Evolutionary conservation across 208 protist genomes (phyloP).

Genomic region (Trichomonas tenax): DNA sequence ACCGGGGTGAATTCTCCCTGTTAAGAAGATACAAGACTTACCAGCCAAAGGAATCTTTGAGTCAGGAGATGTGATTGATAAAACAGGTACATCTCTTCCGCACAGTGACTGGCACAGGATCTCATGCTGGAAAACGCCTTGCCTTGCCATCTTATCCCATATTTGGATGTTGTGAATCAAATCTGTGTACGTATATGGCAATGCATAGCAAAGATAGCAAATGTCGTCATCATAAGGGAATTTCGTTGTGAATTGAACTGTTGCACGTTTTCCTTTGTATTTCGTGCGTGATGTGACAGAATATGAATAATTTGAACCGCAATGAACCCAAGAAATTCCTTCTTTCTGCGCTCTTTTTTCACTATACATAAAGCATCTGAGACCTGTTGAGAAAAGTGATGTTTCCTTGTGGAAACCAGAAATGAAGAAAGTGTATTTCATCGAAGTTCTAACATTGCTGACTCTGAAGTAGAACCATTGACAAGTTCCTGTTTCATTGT

Average conservation of each 20-base stretch:
- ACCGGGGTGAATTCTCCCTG: constrained; percentile 83
- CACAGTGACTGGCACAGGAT: neutral
- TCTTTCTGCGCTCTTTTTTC: neutral
- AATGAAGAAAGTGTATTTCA: neutral
- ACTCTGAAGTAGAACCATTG: constrained; percentile 8
- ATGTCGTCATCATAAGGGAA: constrained; percentile 56
- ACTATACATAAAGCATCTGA: neutral
- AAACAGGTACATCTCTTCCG: neutral
- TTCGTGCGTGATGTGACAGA: neutral
- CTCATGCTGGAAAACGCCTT: neutral
- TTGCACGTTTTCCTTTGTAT: constrained; percentile 27
- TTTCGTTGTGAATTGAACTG: constrained; percentile 64
- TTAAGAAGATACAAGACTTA: constrained; percentile 53
- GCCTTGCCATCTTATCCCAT: neutral
- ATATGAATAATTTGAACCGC: neutral
- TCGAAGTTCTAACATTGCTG: neutral
- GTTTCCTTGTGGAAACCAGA: neutral
- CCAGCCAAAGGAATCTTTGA: neutral
- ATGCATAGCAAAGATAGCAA: constrained; percentile 76
- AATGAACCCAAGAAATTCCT: neutral
- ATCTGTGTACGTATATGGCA: constrained; percentile 80
- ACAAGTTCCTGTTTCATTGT: neutral
- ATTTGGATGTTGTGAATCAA: constrained; percentile 28
- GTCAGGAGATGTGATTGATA: neutral
- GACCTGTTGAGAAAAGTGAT: neutral